phyloP scores from a whole-genome alignment of 176 grass and related monocot species.

The Lolium rigidum region DNA sequence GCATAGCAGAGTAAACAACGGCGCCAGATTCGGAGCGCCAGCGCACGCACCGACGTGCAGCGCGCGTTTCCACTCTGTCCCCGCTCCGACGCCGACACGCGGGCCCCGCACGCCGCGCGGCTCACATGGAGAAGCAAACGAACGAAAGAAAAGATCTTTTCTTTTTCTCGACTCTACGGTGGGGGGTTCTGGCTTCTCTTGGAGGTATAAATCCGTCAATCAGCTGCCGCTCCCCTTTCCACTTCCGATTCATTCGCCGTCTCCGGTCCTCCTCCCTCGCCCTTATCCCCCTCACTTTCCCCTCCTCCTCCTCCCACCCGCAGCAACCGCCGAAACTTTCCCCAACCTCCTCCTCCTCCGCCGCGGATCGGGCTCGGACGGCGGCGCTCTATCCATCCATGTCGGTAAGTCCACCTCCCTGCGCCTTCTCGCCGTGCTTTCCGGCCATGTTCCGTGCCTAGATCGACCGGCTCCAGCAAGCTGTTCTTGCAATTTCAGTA shows the following conservation, averaged over 20 bases:
- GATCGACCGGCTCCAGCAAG: no score
- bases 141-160: neutral
- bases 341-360: neutral
- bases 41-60: no score
- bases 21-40: no score
- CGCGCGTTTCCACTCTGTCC: neutral
- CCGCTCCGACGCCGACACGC: neutral
- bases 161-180: no score
- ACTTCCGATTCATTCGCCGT: constrained; percentile 42
- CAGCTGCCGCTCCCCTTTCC: no score
- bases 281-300: constrained; percentile 41
- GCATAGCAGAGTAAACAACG: no score
- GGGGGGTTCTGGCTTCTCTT: no score
- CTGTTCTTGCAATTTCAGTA: no score
- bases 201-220: constrained; percentile 32
- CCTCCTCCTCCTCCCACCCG: constrained; percentile 2
- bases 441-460: no score
- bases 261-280: constrained; percentile 2
- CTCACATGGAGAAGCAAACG: constrained; percentile 41
- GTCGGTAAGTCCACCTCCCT: no score
- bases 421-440: no score
- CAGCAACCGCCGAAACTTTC: neutral
- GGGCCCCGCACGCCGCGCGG: constrained; percentile 50
- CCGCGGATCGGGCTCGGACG: neutral
- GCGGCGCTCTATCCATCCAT: no score